These are phyloP conservation scores for Rhizoctonia solani DNA, from an alignment of 1,284 basidiomycete species.

Conservation along the genomic window DNA sequence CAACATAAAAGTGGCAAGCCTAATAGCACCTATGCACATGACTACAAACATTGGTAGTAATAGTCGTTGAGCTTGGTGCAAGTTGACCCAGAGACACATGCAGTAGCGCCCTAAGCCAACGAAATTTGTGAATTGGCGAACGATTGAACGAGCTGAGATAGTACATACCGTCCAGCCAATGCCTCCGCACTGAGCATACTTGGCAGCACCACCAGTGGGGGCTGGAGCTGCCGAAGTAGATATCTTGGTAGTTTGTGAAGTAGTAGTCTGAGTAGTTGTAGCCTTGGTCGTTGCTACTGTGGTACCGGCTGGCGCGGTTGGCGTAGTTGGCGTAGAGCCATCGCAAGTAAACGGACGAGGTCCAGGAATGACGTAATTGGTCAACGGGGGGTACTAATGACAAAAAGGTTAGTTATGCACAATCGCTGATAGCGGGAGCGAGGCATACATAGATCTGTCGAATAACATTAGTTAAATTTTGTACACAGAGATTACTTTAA, in stretches of 20 bases:
- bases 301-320: not conserved
- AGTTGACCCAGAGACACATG: not conserved
- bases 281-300: not conserved
- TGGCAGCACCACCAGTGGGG: not conserved
- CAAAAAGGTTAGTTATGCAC: not conserved
- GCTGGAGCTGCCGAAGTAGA: not conserved
- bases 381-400: not conserved
- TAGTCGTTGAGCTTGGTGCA: not conserved
- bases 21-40: too few species aligned
- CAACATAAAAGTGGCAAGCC: too few species aligned
- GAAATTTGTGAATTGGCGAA: not conserved
- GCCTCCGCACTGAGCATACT: conserved; percentile 19
- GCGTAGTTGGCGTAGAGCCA: not conserved
- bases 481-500: too few species aligned
- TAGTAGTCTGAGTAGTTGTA: not conserved
- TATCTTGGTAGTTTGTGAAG: not conserved
- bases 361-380: not conserved
- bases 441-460: too few species aligned
- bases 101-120: not conserved
- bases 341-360: not conserved
- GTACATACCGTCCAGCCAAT: conserved; percentile 14
- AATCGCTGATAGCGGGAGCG: too few species aligned
- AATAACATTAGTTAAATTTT: too few species aligned
- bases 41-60: conserved; percentile 14
- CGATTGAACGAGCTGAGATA: not conserved